These are phyloP conservation scores for Lepraria neglecta DNA, from an alignment of 495 filamentous ascomycete genomes.

Conservation along the genomic window DNA sequence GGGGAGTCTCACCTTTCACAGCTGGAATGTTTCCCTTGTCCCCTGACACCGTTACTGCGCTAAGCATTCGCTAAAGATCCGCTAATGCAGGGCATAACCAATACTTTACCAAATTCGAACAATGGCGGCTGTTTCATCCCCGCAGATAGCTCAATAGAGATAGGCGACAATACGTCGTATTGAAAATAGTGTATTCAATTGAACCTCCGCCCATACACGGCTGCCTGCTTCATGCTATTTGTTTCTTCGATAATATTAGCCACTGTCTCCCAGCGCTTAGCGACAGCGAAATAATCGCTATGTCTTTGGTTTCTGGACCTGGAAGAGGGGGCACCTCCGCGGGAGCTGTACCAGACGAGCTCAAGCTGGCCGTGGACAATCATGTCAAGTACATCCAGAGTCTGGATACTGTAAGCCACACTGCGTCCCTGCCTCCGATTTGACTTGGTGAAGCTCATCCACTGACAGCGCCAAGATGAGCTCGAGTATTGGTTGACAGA, in stretches of 20 bases:
- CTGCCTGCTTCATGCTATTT: not conserved
- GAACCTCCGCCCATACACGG: not conserved
- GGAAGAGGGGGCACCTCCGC: conserved; percentile 44
- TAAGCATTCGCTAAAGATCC: conserved; percentile 5
- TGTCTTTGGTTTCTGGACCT: conserved; percentile 59
- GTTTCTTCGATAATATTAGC: not conserved
- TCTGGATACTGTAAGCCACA: conserved; percentile 67
- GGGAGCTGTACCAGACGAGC: conserved; percentile 49
- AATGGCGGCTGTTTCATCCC: conserved; percentile 13
- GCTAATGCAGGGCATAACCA: conserved; percentile 20
- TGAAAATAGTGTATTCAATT: conserved; percentile 2
- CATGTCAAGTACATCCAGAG: conserved; percentile 93
- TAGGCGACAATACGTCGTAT: conserved; percentile 6
- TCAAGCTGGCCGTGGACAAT: conserved; percentile 60
- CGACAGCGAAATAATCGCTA: conserved; percentile 25
- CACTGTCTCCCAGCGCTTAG: not conserved
- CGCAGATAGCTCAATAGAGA: not conserved
- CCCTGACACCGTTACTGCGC: conserved; percentile 8
- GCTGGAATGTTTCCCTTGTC: conserved; percentile 19
- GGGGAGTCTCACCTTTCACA: not conserved
- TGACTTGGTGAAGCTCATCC: conserved; percentile 27
- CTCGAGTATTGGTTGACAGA: conserved; percentile 97
- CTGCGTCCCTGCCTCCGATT: conserved; percentile 21
- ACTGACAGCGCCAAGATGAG: conserved; percentile 71
- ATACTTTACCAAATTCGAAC: conserved; percentile 10